Evolutionary conservation across 345 rosid genomes (phyloP), one percentile per base, ranked within the genome.

Genomic region (Gossypium mustelinum): DNA sequence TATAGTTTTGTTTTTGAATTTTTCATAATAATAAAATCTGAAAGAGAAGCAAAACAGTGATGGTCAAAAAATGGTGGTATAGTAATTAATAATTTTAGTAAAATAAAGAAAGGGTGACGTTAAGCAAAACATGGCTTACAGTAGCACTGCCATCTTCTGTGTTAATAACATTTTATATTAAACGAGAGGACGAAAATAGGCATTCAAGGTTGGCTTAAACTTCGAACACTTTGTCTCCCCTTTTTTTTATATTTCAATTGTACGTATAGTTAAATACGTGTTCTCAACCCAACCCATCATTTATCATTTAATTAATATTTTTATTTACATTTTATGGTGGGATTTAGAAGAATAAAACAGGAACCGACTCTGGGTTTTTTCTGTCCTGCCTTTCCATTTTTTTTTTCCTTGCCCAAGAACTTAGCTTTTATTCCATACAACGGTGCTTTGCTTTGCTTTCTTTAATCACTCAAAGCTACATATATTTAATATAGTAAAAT

Each of bases 1-100:
- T 34, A 4, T 34, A 34, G 0, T 4, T 34, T 29, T 29, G 34
- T 29, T 17, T 55, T 17, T 51, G 1, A 55, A 7, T 41, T 27
- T 25, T 2, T 64, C 4, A 18, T 64, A 51, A 63, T 29, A 50
- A 20, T 60, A 27, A 66, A 52, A 50, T 61, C 8, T 14, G 41
- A 34, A 67, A 56, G 20, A 25, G 50, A 34, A 78, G 82, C 41
- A 71, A 80, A 51, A 88, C 69, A 73, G 79, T 79, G 78, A 82
- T 72, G 87, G 92, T 88, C 87, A 86, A 88, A 81, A 82, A 85
- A 85, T 87, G 87, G 85, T 82, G 87, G 84, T 79, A 81, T 85
- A 48, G 4, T 11, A 58, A 22, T 22, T 34, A 45, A 45, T 2
- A 45, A 45, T 45, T 84, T 84, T 82, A 85, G 68, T 68, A 41